Evolutionary conservation across 495 filamentous ascomycete species (phyloP).

Genomic region (Collariella sp.): DNA sequence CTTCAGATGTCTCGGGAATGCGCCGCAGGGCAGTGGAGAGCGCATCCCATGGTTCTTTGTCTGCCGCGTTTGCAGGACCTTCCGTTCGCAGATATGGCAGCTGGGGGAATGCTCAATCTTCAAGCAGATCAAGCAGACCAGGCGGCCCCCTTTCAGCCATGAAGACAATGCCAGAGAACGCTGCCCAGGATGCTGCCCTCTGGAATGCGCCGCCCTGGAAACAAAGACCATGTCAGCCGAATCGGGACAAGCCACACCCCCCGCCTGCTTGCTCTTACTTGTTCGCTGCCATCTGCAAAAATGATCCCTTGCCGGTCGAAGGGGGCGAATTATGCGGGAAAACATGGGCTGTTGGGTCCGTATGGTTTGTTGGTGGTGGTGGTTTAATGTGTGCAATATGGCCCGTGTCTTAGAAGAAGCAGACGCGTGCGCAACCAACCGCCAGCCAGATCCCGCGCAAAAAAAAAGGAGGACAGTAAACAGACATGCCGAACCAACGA

Average conservation of each 20-base stretch:
- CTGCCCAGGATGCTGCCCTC: constrained; percentile 14
- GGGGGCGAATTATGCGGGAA: background rate
- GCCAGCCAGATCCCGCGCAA: constrained; percentile 10
- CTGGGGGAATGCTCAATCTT: background rate
- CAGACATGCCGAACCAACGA: constrained; percentile 14
- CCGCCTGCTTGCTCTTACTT: constrained; percentile 11
- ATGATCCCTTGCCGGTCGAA: background rate
- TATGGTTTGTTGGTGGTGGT: background rate
- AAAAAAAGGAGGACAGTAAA: constrained; percentile 4
- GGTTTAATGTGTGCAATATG: background rate
- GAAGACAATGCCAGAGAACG: constrained; percentile 26
- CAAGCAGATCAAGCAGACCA: constrained; percentile 7
- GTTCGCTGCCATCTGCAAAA: background rate
- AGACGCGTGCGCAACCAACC: constrained; percentile 3
- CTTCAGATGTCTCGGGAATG: constrained; percentile 37
- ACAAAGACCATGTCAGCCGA: constrained; percentile 39
- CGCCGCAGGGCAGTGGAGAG: constrained; percentile 21
- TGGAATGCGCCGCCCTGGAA: constrained; percentile 14
- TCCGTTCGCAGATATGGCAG: constrained; percentile 27
- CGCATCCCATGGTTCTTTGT: constrained; percentile 15
- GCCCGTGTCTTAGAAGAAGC: constrained; percentile 2
- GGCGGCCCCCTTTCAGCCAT: constrained; percentile 11
- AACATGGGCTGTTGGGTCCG: background rate
- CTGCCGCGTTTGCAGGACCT: constrained; percentile 32
- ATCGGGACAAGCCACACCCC: constrained; percentile 22